phyloP scores from a whole-genome alignment of 2,329 filamentous ascomycete species.

The Neonectria hederae region DNA sequence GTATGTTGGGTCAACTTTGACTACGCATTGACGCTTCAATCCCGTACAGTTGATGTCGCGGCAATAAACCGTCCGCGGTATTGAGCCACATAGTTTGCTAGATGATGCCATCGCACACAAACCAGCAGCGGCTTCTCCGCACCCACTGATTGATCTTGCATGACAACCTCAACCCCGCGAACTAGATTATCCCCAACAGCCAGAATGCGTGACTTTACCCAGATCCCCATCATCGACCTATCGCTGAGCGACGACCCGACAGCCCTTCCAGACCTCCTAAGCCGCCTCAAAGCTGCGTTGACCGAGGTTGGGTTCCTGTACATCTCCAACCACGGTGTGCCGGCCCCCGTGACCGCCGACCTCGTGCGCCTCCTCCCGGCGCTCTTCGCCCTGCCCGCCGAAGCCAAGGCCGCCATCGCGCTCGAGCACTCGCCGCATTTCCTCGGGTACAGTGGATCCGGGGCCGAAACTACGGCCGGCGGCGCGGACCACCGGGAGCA shows the following conservation, averaged over 20 bases:
- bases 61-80: neutral
- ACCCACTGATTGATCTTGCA: neutral
- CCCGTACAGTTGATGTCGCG: neutral
- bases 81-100: neutral
- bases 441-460: constrained; percentile 65
- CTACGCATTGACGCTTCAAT: neutral
- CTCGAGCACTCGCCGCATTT: constrained; percentile 67
- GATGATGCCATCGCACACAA: neutral
- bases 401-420: constrained; percentile 52
- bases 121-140: neutral
- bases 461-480: constrained; percentile 65
- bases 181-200: neutral
- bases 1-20: neutral
- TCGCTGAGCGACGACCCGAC: constrained; percentile 50
- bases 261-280: constrained; percentile 50
- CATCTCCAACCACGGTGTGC: constrained; percentile 59
- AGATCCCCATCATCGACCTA: constrained; percentile 61
- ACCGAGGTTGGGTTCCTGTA: constrained; percentile 64
- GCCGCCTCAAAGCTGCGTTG: constrained; percentile 56
- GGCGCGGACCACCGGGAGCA: constrained; percentile 64
- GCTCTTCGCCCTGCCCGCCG: constrained; percentile 53
- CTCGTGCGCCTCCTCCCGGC: constrained; percentile 53
- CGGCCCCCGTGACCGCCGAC: constrained; percentile 45
- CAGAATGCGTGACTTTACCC: constrained; percentile 42
- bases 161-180: neutral